Conservation (phyloP, 139 green algal species). For the Coccomyxa sp. region DNA sequence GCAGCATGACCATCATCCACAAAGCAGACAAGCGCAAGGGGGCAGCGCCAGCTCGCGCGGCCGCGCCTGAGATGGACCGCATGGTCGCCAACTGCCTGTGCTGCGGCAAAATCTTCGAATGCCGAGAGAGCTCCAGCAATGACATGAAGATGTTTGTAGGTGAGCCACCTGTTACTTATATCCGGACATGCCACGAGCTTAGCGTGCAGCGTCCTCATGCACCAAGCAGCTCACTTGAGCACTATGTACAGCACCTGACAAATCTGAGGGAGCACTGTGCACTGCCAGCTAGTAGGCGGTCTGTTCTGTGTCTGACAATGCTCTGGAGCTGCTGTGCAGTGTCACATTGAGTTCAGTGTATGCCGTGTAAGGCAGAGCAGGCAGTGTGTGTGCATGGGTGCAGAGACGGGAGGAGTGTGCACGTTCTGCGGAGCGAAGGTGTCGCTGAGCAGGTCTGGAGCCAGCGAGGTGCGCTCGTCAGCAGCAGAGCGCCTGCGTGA, state of each 20-base stretch:
- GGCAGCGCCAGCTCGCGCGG: not conserved
- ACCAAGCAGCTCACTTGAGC: no score
- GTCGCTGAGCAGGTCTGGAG: constrained; percentile 38
- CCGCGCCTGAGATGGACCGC: constrained; percentile 15
- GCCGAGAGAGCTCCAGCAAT: not conserved
- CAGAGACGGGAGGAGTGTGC: constrained; percentile 61
- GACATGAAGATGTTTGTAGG: constrained; percentile 50
- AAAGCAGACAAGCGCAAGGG: constrained; percentile 20
- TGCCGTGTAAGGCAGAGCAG: no score
- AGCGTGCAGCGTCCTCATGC: no score
- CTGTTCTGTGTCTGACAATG: no score
- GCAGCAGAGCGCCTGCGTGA: not conserved
- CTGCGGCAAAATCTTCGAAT: constrained; percentile 79
- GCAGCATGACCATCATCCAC: constrained; percentile 10
- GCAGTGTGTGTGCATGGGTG: no score
- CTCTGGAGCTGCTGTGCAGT: no score
- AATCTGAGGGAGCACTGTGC: no score
- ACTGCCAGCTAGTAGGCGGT: no score
- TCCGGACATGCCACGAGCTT: no score
- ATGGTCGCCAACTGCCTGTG: constrained; percentile 77
- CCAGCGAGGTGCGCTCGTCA: constrained; percentile 1
- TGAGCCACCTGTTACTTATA: no score
- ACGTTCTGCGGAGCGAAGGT: constrained; percentile 67
- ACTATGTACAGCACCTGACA: no score
- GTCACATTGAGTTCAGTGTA: no score